Percentiles rank a stretch among this genome's conserved stretches.
phyloP scores from a whole-genome alignment of 2,329 filamentous ascomycete species.

The Fusarium pseudograminearum region DNA sequence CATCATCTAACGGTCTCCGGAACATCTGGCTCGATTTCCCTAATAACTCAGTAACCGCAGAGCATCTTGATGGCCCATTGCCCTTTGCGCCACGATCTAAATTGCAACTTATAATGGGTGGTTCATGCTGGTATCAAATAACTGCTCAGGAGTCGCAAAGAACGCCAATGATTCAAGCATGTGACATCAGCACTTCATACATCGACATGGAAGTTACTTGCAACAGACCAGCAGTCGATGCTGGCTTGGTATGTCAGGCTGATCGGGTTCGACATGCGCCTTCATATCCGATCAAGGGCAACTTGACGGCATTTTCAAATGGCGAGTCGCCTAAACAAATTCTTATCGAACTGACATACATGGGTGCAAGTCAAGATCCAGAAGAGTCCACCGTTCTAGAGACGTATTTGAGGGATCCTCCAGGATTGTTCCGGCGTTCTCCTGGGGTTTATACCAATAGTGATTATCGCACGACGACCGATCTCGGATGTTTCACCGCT shows the following conservation, averaged over 20 bases:
- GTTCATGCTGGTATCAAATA: too few relatives aligned
- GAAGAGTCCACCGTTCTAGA: rapidly evolving
- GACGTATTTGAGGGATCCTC: neutral
- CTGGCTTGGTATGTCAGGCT: neutral
- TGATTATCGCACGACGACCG: rapidly evolving
- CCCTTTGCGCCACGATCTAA: too few relatives aligned
- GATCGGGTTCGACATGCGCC: neutral
- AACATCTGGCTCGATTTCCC: neutral
- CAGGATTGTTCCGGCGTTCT: neutral
- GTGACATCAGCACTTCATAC: neutral
- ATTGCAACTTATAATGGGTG: conserved; percentile 1
- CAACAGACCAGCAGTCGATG: neutral
- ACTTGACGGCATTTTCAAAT: conserved; percentile 6
- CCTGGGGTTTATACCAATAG: too few relatives aligned
- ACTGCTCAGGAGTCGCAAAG: too few relatives aligned
- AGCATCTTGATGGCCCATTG: too few relatives aligned
- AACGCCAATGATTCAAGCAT: too few relatives aligned
- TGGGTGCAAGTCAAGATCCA: neutral
- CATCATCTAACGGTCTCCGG: too few relatives aligned
- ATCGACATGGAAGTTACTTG: neutral
- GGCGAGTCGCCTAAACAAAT: rapidly evolving
- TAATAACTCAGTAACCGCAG: too few relatives aligned
- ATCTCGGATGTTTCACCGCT: neutral
- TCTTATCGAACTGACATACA: neutral
- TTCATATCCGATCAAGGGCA: neutral